Evolutionary conservation across 371 early-diverging fungal species (phyloP), one percentile per base, ranked within the genome.

Genomic region (Cokeromyces recurvatus): DNA sequence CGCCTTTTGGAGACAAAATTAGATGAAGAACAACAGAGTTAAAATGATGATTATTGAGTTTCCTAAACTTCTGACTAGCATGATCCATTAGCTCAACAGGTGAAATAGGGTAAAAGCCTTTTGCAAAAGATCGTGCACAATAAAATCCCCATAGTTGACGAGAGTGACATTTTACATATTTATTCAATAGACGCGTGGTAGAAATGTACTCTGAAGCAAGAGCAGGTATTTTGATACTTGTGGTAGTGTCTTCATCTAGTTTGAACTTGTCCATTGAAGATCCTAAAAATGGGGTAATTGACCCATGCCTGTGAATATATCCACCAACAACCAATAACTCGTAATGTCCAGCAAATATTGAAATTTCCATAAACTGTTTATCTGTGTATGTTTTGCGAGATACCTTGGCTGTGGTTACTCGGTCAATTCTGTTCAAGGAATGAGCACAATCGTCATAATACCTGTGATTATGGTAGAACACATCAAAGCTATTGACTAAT

Each of bases 311-410:
- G 23, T 23, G 25, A 41, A 24, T 10, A 25, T n/a, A 41, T 2
- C 1, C 41, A 41, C n/a, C 41, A 23, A 41, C 41, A 25, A 41
- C 20, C 25, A 41, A 16, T n/a, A 41, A 25, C 23, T 41, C n/a
- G 14, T 41, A 41, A 25, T 24, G 24, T 24, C 25, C 25, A 14
- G 41, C 41, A 41, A 41, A 41, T 8, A 25, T 41, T 41, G 41
- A 41, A n/a, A 41, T 41, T 7, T 41, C 25, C 25, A 25, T 41
- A 10, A n/a, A 41, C n/a, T 20, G 9, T 23, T 41, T 41, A 23
- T 24, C 41, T 10, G 41, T 41, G 25, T 41, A 11, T 1, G 25
- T 41, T 41, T 41, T 41, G 20, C 41, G 41, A 41, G 41, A 41
- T 4, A 41, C 25, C 23, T 25, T 41, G 15, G 41, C 41, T 41